Evolutionary conservation across 2,329 filamentous ascomycete genomes (phyloP), one percentile per base, ranked within the genome.

Genomic region (Talaromyces sp.): DNA sequence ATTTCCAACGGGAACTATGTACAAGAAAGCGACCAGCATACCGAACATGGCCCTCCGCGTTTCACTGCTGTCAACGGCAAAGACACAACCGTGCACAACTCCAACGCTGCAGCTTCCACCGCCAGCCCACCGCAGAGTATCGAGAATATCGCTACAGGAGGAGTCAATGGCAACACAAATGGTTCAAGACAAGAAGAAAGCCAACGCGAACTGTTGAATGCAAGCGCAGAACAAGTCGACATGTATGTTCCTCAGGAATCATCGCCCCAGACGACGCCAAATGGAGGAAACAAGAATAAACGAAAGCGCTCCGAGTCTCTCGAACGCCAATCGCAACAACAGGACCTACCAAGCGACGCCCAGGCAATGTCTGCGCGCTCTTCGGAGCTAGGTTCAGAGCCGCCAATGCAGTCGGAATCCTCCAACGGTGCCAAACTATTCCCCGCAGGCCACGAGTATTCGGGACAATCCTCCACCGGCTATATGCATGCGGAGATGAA

Each of bases 251-350:
- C 72, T 19, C 73, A 68, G 47, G 70, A 66, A 37, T 74, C 73
- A 1, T 69, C 71, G 2, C 73, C 74, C n/a, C 67, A 68, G 13
- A 41, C 61, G 35, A 65, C 68, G 50, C 54, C 68, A 14, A 63
- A 66, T 45, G 58, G 64, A 19, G 64, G 69, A 65, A 70, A 69
- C 68, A 90, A 89, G 77, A 86, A 87, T 71, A 84, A 84, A 69
- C 76, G 83, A 65, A 94, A 92, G 76, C 86, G 90, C 66, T 92
- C 90, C 7, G 79, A 82, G 54, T 91, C 89, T 6, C 75, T 81
- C 43, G 88, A 88, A 64, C 76, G 72, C 47, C 70, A 69, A 69
- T 73, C 67, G 65, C 69, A 67, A 68, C 75, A 73, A 62, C 70
- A 73, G 39, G 68, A 73, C 70, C 66, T 76, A 66, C 76, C 70